Percentiles rank a stretch among this genome's conserved stretches.
phyloP scores from a whole-genome alignment of 1,284 basidiomycete species.

The Tilletia setariae region DNA sequence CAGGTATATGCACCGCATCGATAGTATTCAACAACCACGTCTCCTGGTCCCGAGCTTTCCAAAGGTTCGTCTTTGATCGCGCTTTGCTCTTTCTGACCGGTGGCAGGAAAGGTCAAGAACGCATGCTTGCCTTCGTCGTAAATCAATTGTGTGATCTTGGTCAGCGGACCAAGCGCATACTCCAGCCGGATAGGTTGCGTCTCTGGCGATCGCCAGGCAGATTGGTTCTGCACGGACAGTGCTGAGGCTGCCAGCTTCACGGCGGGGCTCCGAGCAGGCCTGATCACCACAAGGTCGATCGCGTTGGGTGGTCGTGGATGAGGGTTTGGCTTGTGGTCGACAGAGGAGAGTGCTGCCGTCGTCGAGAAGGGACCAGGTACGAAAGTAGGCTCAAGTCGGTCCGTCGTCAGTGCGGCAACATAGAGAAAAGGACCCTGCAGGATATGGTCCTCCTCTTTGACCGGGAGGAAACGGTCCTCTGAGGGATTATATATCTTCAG shows the following conservation, averaged over 20 bases:
- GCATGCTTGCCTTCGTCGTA: constrained; percentile 43
- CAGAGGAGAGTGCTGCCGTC: background rate
- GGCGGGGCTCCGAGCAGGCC: constrained; percentile 69
- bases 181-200: constrained; percentile 24
- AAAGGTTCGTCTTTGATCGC: constrained; percentile 27
- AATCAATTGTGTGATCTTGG: constrained; percentile 35
- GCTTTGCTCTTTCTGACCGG: background rate
- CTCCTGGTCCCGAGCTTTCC: constrained; percentile 58
- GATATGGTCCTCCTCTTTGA: background rate
- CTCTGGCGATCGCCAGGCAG: constrained; percentile 6
- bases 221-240: background rate
- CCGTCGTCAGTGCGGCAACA: constrained; percentile 73
- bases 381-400: constrained; percentile 77
- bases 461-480: background rate
- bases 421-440: constrained; percentile 76
- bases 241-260: constrained; percentile 6
- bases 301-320: constrained; percentile 44
- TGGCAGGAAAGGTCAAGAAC: constrained; percentile 25
- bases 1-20: constrained; percentile 79
- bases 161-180: constrained; percentile 18
- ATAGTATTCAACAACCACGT: constrained; percentile 72
- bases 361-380: constrained; percentile 66
- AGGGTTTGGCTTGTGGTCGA: background rate
- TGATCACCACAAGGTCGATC: constrained; percentile 77
- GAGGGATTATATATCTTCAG: background rate